Evolutionary conservation across 2,329 filamentous ascomycete genomes (phyloP), one percentile per base, ranked within the genome.

Genomic region (Tolypocladium ovalisporum): DNA sequence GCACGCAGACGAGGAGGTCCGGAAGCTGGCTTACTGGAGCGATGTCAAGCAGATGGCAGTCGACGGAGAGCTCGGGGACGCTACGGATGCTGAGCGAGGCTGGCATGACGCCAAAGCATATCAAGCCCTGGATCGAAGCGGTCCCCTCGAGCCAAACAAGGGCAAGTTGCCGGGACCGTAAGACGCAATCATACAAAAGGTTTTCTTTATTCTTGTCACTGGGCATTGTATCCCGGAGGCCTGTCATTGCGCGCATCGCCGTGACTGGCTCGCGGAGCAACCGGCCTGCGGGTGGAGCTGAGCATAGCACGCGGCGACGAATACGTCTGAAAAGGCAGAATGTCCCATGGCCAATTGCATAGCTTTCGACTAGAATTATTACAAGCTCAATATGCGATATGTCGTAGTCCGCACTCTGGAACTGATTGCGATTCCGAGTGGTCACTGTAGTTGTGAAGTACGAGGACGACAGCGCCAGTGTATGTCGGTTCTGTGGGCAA

Each of bases 21-120:
- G 85, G 58, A 86, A 81, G 59, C 76, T 96, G 8, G 90, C 95
- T 54, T 95, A 91, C 68, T 96, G 93, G 87, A 92, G 88, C 67
- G 89, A 96, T 67, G 83, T 90, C 61, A 89, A 85, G 70, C 81
- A 81, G 19, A 85, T 90, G 73, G 81, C 86, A 0, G 76, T 79
- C 61, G 72, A 71, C 13, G 80, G 80, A 36, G 74, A 79, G 55
- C 71, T 77, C 3, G 71, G 68, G 37, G 70, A 73, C 22, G 78
- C 76, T 2, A 73, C 78, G 2, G 76, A 76, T 34, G 58, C 62
- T 24, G 62, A 69, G 27, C 67, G 68, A 56, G 69, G 67, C 49
- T 70, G 70, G 60, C 70, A 73, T 54, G 67, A 73, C 3, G 70
- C 68, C 54, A 66, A 72, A 4, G 69, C 68, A 17, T 82, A 79